Evolutionary conservation across 108 stramenopile species (phyloP).

Genomic region (Bacterosira constricta): DNA sequence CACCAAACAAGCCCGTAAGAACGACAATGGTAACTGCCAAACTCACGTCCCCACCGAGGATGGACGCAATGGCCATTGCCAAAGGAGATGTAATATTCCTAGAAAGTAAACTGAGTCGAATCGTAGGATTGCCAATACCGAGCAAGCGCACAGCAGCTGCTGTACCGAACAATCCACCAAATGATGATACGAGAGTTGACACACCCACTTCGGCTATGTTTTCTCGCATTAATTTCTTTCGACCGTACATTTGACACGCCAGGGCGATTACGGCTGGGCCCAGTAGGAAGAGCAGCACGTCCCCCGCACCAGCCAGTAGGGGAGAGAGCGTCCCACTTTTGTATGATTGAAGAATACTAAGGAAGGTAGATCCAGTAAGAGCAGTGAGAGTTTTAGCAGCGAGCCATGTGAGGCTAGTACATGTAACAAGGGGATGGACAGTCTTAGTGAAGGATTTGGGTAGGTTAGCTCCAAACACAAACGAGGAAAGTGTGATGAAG

Average conservation of each 20-base stretch:
- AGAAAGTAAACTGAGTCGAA: constrained; percentile 72
- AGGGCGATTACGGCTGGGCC: constrained; percentile 84
- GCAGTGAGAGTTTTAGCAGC: constrained; percentile 37
- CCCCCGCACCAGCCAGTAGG: constrained; percentile 68
- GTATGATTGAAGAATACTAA: constrained; percentile 55
- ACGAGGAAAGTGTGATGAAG: constrained; percentile 60
- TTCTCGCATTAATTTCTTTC: constrained; percentile 69
- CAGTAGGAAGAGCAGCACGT: constrained; percentile 67
- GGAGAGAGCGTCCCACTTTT: constrained; percentile 58
- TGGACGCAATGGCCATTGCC: constrained; percentile 88
- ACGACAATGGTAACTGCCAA: constrained; percentile 90
- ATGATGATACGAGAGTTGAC: constrained; percentile 60
- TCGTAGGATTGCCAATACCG: constrained; percentile 45
- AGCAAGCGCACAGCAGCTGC: constrained; percentile 58
- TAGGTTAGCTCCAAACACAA: constrained; percentile 77
- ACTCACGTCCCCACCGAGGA: constrained; percentile 80
- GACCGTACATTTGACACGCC: constrained; percentile 76
- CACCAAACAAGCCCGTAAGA: constrained; percentile 90
- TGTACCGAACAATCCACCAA: constrained; percentile 79
- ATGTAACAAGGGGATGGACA: constrained; percentile 77
- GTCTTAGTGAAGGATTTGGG: constrained; percentile 64
- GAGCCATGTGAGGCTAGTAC: constrained; percentile 66
- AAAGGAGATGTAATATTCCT: constrained; percentile 89
- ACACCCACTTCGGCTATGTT: constrained; percentile 70
- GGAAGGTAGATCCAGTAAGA: constrained; percentile 57